These are phyloP conservation scores for Pseudisothecium myosuroides DNA, from an alignment of 225 moss, liverwort and hornwort genomes.

Conservation along the genomic window DNA sequence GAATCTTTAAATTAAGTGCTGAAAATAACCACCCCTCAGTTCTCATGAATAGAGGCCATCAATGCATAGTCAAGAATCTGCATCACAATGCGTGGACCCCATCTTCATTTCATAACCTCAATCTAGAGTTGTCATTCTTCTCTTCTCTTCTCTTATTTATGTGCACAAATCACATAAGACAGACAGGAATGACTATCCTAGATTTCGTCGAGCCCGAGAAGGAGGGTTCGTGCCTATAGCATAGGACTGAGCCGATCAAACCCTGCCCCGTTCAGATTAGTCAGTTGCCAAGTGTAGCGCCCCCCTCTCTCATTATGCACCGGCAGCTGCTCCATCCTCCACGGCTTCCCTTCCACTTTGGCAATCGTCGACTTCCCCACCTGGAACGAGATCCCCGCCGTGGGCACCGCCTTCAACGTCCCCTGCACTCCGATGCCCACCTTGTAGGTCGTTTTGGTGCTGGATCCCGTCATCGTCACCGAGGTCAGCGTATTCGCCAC, in stretches of 20 bases:
- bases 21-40: not conserved
- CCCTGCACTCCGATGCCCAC: conserved; percentile 5
- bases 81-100: not conserved
- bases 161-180: not conserved
- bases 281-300: conserved; percentile 27
- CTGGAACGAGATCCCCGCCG: conserved; percentile 18
- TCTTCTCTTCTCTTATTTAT: not conserved
- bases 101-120: not conserved
- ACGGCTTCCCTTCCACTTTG: conserved; percentile 36
- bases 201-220: not conserved
- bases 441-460: conserved; percentile 22
- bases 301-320: conserved; percentile 36
- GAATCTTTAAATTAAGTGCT: not conserved
- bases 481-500: conserved; percentile 1
- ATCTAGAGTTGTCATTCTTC: not conserved
- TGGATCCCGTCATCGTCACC: conserved; percentile 30
- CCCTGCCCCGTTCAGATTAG: conserved; percentile 16
- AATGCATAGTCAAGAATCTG: not conserved
- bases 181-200: not conserved
- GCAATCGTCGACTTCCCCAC: not conserved
- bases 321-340: conserved; percentile 45
- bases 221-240: not conserved
- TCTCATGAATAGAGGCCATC: not conserved
- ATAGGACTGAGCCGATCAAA: conserved; percentile 38
- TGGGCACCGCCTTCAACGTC: conserved; percentile 10